A percentile compares a stretch with the other conserved stretches of the same genome.
Conservation (phyloP, 73 alveolate species). For the Chromera velia region DNA sequence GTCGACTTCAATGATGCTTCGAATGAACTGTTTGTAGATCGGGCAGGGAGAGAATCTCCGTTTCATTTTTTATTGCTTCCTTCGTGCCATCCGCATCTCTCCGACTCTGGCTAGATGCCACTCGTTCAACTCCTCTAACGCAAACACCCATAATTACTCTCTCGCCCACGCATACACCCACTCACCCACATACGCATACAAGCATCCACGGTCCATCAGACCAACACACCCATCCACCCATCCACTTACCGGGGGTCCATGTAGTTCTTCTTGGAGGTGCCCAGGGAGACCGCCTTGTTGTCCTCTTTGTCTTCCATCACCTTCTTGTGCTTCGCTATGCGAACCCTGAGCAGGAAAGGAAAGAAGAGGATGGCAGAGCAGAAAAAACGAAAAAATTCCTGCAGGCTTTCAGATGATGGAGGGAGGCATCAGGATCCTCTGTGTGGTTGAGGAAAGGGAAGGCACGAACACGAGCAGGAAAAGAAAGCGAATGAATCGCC, state of each 20-base stretch:
- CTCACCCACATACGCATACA: background rate
- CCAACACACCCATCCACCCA: background rate
- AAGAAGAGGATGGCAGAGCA: too few species aligned
- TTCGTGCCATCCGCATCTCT: too few species aligned
- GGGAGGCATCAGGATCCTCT: too few species aligned
- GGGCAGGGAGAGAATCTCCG: too few species aligned
- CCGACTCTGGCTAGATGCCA: too few species aligned
- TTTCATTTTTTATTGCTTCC: too few species aligned
- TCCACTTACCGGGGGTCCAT: conserved; percentile 90
- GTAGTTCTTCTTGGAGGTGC: conserved; percentile 93
- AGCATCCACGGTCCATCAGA: background rate
- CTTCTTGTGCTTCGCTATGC: conserved; percentile 54
- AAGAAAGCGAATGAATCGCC: too few species aligned
- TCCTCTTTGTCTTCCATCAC: conserved; percentile 70
- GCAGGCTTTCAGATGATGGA: too few species aligned
- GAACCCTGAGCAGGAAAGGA: background rate
- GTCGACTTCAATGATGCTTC: background rate
- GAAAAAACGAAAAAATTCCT: too few species aligned
- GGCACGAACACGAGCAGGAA: too few species aligned
- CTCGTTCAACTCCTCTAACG: too few species aligned
- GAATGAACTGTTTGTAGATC: background rate
- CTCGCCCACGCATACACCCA: background rate
- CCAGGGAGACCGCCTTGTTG: conserved; percentile 88
- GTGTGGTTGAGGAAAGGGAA: too few species aligned
- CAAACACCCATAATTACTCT: background rate